Evolutionary conservation across 2,329 filamentous ascomycete genomes (phyloP), one percentile per base, ranked within the genome.

Genomic region (Paramyrothecium roridum): DNA sequence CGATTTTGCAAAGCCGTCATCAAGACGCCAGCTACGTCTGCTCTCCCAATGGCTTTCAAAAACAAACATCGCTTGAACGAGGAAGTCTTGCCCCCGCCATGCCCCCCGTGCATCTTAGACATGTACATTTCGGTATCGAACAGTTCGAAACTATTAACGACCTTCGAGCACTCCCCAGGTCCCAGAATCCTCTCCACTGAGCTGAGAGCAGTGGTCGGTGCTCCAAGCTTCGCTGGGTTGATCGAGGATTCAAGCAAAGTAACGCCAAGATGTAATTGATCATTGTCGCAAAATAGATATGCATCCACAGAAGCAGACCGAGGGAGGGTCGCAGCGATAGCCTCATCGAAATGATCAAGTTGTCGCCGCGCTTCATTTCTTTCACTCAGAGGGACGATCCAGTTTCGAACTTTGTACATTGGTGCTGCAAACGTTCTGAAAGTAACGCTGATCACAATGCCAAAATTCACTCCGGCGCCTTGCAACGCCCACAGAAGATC

Each of bases 41-140:
- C 43, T 51, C 54, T 56, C 57, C 73, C 72, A 13, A 86, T 79
- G 40, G 63, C 0, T 56, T 80, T 80, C 8, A 88, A 66, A 61
- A 88, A 87, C 30, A 87, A 46, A 64, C 84, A 87, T 61, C 85
- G 77, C 70, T 87, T 87, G 73, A 88, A 87, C 1, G 84, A 77
- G 11, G 80, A 86, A 0, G 82, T 87, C 70, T 85, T 87, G 61
- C 79, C 76, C 21, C 77, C 71, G 19, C 73, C 74, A 52, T 87
- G 82, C 1, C 83, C 83, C 22, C 80, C 79, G 52, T 87, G 82
- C 79, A 88, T 82, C 13, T 57, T 61, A 2, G 80, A 79, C 67
- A 88, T 76, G 68, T 86, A 85, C 78, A 86, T 82, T 52, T 87
- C 83, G 0, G 74, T 71, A 0, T 85, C 78, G 57, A 87, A 87